Evolutionary conservation across 1,284 basidiomycete species (phyloP).

Genomic region (Xerocomus tenax): DNA sequence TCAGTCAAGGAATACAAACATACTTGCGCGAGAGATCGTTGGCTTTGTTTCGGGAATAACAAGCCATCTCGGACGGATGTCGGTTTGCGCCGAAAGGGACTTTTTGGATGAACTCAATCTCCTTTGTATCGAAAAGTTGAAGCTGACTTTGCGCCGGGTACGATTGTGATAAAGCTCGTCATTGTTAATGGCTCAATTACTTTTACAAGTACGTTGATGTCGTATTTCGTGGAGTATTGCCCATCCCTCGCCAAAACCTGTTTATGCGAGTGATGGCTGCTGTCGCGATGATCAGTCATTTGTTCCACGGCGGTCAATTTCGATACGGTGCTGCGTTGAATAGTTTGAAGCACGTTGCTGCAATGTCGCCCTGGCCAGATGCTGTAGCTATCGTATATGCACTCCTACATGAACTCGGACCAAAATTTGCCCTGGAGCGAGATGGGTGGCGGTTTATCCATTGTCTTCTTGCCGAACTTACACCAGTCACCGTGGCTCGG

Average conservation of each 20-base stretch:
- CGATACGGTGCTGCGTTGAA: slow-evolving; percentile 4
- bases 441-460: slow-evolving; percentile 13
- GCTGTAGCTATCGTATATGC: slow-evolving; percentile 17
- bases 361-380: slow-evolving; percentile 14
- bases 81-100: slow-evolving; percentile 1
- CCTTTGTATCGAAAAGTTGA: slow-evolving; percentile 16
- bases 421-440: slow-evolving; percentile 9
- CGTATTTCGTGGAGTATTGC: not conserved
- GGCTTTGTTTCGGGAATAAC: slow-evolving; percentile 9
- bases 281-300: slow-evolving; percentile 12
- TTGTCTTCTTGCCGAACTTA: slow-evolving; percentile 11
- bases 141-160: slow-evolving; percentile 18
- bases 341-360: slow-evolving; percentile 10
- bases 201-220: slow-evolving; percentile 10
- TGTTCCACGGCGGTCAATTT: slow-evolving; percentile 16
- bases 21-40: slow-evolving; percentile 3
- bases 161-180: not conserved
- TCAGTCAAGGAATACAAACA: slow-evolving; percentile 7
- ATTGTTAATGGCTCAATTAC: slow-evolving; percentile 4
- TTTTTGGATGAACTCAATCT: slow-evolving; percentile 11
- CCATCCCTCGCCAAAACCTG: slow-evolving; percentile 5
- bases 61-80: slow-evolving; percentile 6
- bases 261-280: slow-evolving; percentile 15
- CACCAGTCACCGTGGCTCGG: slow-evolving; percentile 1
- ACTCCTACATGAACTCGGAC: slow-evolving; percentile 18